Percentiles rank a stretch among this genome's conserved stretches.
phyloP scores from a whole-genome alignment of 331 rosid genomes.

The Dryas integrifolia region DNA sequence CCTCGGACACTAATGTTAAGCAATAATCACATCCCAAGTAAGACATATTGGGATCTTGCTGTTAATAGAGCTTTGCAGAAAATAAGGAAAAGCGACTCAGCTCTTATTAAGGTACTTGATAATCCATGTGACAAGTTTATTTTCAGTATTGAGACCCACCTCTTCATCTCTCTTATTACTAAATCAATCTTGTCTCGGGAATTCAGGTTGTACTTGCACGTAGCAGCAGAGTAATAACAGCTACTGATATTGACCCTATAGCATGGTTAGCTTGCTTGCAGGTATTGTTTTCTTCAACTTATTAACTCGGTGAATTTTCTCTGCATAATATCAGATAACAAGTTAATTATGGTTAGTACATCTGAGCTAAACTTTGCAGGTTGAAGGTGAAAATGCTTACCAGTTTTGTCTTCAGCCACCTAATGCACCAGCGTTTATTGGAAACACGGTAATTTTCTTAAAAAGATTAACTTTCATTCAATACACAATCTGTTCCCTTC shows the following conservation, averaged over 20 bases:
- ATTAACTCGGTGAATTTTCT: conserved; percentile 8
- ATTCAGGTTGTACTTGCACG: conserved; percentile 92
- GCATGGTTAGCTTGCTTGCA: conserved; percentile 74
- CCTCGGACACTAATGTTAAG: conserved; percentile 60
- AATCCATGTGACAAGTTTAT: conserved; percentile 7
- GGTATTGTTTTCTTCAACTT: conserved; percentile 42
- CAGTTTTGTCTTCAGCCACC: conserved; percentile 92
- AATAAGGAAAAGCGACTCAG: conserved; percentile 55
- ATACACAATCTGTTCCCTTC: not conserved
- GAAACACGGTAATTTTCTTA: conserved; percentile 71
- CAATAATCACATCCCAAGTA: conserved; percentile 60
- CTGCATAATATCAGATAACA: not conserved
- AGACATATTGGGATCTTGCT: conserved; percentile 62
- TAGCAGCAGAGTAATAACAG: conserved; percentile 76
- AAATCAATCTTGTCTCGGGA: conserved; percentile 21
- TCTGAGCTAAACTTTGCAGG: conserved; percentile 43
- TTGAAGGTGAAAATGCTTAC: conserved; percentile 70
- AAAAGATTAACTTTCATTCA: not conserved
- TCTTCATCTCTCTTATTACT: conserved; percentile 13
- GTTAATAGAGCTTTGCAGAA: conserved; percentile 71
- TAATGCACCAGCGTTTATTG: conserved; percentile 79
- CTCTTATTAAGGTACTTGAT: conserved; percentile 53
- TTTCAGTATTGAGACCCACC: conserved; percentile 3
- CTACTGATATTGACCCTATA: conserved; percentile 64
- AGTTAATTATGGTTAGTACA: conserved; percentile 13